Base-by-base conservation (phyloP, 2,329 filamentous ascomycete species). In the Aspergillus brunneoviolaceus region DNA sequence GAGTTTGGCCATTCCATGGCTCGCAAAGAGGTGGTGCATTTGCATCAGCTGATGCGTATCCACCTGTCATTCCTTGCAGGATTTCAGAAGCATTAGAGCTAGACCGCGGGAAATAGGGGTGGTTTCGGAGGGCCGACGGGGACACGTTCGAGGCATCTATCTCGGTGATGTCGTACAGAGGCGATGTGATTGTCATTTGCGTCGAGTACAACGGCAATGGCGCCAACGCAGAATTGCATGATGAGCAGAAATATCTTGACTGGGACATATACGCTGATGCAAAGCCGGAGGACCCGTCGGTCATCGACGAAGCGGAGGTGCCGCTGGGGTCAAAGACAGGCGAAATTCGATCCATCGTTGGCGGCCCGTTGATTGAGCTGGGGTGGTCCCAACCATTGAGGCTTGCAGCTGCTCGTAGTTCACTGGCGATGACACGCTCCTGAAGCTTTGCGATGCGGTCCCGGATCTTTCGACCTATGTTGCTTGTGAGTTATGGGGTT, bases 381-480 rank as follows among this genome's bases (percentile, higher is more conserved):
- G 63, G 51, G 39, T 66, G 69, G 25, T 70, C 66, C 72, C 71
- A 74, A 23, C 69, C 67, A 39, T 71, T 68, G 2, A 72, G 56
- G 23, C 59, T 67, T 3, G 72, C 71, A 1, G 69, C 67, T 1
- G 71, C 72, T 52, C 69, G 63, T 1, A 74, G 66, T 51, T 74
- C 72, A 54, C 71, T 74, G 7, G 71, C 72, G 11, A 74, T 71
- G 5, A 74, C 72, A 2, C 71, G 71, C 39, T 74, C 72, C 59
- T 74, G 72, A 2, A 74, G 67, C 54, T 74, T 74, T 19, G 72
- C 70, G 49, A 74, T 74, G 5, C 72, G 70, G 31, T 74, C 72
- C 49, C 72, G 65, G 39, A 73, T 73, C 35, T 74, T 74, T 29
- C 72, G 68, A 6, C 72, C 72, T 74, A 19, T 16, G n/a, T 4